Conservation (phyloP, 2,329 filamentous ascomycete species). For the Sporothrix euskadiensis region DNA sequence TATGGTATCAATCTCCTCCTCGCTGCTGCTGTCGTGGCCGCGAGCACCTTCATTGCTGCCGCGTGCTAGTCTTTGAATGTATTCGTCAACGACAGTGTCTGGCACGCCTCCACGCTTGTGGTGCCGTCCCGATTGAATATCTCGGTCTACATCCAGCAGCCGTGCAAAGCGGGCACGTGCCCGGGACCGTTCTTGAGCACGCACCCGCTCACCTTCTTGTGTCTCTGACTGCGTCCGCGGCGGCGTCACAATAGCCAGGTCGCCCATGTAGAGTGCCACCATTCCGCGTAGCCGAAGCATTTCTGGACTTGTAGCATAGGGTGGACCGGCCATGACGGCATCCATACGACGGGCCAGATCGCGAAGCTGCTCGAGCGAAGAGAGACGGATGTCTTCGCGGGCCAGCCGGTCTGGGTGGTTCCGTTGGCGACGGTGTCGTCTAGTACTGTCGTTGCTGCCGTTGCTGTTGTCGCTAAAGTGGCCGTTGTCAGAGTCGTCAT, state of each 20-base stretch:
- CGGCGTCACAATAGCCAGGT: constrained; percentile 57
- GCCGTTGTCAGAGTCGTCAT: background rate
- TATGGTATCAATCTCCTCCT: constrained; percentile 37
- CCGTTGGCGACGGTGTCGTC: background rate
- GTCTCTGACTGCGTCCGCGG: constrained; percentile 35
- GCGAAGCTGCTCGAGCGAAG: constrained; percentile 60
- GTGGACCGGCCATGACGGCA: constrained; percentile 65
- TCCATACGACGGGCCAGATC: constrained; percentile 71
- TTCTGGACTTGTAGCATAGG: constrained; percentile 67
- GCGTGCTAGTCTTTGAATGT: constrained; percentile 18
- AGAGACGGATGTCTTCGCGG: constrained; percentile 47
- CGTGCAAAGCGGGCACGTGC: constrained; percentile 44
- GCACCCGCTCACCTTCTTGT: constrained; percentile 41
- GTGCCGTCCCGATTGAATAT: constrained; percentile 17
- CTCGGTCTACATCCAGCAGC: constrained; percentile 38
- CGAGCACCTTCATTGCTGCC: background rate
- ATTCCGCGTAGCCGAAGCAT: constrained; percentile 72
- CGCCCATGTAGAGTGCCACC: constrained; percentile 72
- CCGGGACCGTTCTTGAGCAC: constrained; percentile 42
- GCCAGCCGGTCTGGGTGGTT: constrained; percentile 33
- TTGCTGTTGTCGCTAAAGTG: constrained; percentile 27
- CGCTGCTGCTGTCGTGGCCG: background rate
- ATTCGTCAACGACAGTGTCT: constrained; percentile 28
- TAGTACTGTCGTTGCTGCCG: constrained; percentile 27
- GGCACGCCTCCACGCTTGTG: constrained; percentile 21